These are phyloP conservation scores for Physcia stellaris DNA, from an alignment of 495 filamentous ascomycete genomes.

Conservation along the genomic window DNA sequence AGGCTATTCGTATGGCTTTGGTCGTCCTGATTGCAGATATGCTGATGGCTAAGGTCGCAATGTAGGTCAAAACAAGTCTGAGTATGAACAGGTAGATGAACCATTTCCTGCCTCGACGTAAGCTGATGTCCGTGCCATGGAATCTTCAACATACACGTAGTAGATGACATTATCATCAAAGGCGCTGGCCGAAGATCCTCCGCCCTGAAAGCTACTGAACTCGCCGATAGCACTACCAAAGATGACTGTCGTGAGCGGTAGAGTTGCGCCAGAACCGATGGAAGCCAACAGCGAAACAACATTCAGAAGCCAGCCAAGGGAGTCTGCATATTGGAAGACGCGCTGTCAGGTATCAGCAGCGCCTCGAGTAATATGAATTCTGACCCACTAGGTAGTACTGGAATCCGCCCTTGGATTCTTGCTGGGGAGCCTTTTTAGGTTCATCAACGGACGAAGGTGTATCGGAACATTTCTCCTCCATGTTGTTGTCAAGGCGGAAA, in stretches of 20 bases:
- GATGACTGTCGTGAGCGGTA: conserved; percentile 34
- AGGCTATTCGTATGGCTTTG: conserved; percentile 14
- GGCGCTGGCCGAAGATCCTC: conserved; percentile 9
- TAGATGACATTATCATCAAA: conserved; percentile 18
- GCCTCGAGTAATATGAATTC: background rate
- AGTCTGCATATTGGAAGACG: conserved; percentile 13
- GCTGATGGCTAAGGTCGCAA: conserved; percentile 20
- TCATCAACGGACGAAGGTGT: background rate
- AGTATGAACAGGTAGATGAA: conserved; percentile 28
- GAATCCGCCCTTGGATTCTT: background rate
- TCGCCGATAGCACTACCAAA: conserved; percentile 29
- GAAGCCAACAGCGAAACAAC: conserved; percentile 26
- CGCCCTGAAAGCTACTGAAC: conserved; percentile 21
- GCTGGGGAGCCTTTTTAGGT: background rate
- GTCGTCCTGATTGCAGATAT: conserved; percentile 21
- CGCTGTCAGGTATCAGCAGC: background rate
- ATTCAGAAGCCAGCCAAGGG: conserved; percentile 6
- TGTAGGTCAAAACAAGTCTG: conserved; percentile 21
- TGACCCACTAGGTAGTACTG: background rate
- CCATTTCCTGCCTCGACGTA: too few relatives aligned
- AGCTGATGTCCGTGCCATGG: too few relatives aligned
- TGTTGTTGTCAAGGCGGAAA: background rate
- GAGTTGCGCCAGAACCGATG: conserved; percentile 33
- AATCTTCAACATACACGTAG: too few relatives aligned
- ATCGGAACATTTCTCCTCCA: background rate